Base-by-base conservation (phyloP, 352 stramenopile genomes). In the Globisporangium middletonii region DNA sequence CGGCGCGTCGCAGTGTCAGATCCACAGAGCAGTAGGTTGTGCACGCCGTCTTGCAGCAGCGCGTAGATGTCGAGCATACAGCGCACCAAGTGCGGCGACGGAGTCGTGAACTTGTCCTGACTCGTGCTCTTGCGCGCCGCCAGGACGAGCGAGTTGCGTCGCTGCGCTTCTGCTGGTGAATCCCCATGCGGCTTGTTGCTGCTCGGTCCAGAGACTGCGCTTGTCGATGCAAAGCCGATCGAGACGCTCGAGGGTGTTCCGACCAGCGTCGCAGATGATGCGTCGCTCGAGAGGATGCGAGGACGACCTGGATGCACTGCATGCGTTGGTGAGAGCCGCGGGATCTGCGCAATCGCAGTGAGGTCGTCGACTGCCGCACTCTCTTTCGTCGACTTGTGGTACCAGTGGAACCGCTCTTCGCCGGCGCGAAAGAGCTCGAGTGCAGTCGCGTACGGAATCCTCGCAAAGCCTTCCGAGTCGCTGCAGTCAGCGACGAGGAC, bases 361-460 rank as follows among this genome's bases (percentile, higher is more conserved):
- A 33, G 6, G 0, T 52, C 62, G 35, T 51, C 53, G 18, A 13
- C 23, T 8, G 38, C 48, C 0, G 44, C n/a, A n/a, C 60, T 66
- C 0, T 64, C 62, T 59, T 69, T 80, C 0, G 64, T 50, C 15
- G 60, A 49, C 37, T 71, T 76, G 52, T 85, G 68, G 35, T 88
- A 82, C 79, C 77, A 87, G 35, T 87, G 77, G 50, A 84, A 87
- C 0, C 74, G 67, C 30, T 90, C 79, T 35, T 88, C 77, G 0
- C 74, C 75, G 8, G 67, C 49, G 15, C 72, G 56, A 53, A 87
- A 84, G 1, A 90, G 55, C 0, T 73, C 63, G 11, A 62, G 51
- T 4, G 79, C 64, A 6, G 58, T 50, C 43, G 51, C 59, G 43
- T 53, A 50, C 26, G 61, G 67, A 7, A 87, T 62, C 33, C 62